Base-by-base conservation (phyloP, 148 eudicot genomes). In the Gaultheria prostrata region DNA sequence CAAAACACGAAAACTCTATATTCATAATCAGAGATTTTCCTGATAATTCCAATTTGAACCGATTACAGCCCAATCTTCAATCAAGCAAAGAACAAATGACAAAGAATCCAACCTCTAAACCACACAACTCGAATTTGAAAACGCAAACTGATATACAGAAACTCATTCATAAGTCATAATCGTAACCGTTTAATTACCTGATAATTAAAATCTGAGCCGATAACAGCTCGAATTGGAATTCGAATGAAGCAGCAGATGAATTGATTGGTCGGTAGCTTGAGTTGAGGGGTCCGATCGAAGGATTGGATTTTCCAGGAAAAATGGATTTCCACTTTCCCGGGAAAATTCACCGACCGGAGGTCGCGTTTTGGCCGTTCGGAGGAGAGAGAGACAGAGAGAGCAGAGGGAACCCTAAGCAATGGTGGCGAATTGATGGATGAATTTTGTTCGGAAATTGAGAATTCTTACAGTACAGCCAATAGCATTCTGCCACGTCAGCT, bases 251-350 rank as follows among this genome's bases (percentile, higher is more conserved):
- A 15, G 9, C 54, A 5, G 20, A 46, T 14, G 53, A 80, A 28
- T 7, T 39, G 39, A 54, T 32, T 45, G 56, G 51, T 77, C 17
- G 61, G 28, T 26, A 76, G 33, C 17, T 21, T 13, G 51, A 48
- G 11, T 11, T 8, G 54, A 75, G n/a, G 26, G 21, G 33, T 69
- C 57, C 53, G 49, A 81, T 70, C 18, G 77, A 61, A 48, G 61
- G 33, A 49, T 0, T 81, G 17, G 45, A 81, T 48, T 81, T 69
- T 30, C 83, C 83, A 9, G 83, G 61, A 49, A 56, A 69, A 69
- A 11, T 2, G 15, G 32, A 5, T 17, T 26, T 50, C 72, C 8
- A 48, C 51, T 67, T 69, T 59, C 20, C 76, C 77, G 83, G 77
- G 48, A 65, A 46, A 67, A 63, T 80, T 18, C 50, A 10, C 72